Evolutionary conservation across 108 stramenopile species (phyloP), one percentile per base, ranked within the genome.

Genomic region (Cyclotella baltica): DNA sequence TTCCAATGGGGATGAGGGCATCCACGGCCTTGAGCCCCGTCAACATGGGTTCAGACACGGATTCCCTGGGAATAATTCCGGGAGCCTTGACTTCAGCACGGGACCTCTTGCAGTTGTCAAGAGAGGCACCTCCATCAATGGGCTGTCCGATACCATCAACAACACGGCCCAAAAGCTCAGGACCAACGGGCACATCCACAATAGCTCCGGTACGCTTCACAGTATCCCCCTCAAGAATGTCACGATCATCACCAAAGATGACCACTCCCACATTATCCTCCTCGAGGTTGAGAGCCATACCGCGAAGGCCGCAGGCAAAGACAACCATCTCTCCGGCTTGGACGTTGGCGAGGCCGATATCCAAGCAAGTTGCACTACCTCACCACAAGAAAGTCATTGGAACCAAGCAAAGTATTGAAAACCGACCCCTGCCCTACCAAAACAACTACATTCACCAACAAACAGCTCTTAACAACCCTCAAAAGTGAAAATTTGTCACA

Each of bases 241-340:
- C 97, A 85, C 98, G 92, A 93, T 99, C 99, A 79, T 99, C 97
- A 67, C 98, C 99, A 85, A 99, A 99, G 83, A 99, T 99, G 51
- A 99, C 99, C 34, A 99, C 99, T 87, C 99, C 99, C 35, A 99
- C 99, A 79, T 98, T 98, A 94, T 96, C 96, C 83, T 99, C 98
- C 88, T 99, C 99, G 80, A 99, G 90, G 97, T 99, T 99, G 78
- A 99, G 96, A 51, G 99, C 99, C 99, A 98, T 99, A 72, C 99
- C 98, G 52, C 96, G 91, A 59, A 97, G 90, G 58, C 97, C 98
- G 81, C 89, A 90, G 89, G 96, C 85, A 67, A 98, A 98, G 76
- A 97, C 97, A 84, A 98, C 96, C 98, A 99, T 98, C 97, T 99
- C 99, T 84, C 99, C 99, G 72, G 99, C 99, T 85, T 99, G 99